Percentiles rank a stretch among this genome's conserved stretches.
These are phyloP conservation scores for Akanthomyces dipterigenus DNA, from an alignment of 2,329 filamentous ascomycete species.

Conservation along the genomic window DNA sequence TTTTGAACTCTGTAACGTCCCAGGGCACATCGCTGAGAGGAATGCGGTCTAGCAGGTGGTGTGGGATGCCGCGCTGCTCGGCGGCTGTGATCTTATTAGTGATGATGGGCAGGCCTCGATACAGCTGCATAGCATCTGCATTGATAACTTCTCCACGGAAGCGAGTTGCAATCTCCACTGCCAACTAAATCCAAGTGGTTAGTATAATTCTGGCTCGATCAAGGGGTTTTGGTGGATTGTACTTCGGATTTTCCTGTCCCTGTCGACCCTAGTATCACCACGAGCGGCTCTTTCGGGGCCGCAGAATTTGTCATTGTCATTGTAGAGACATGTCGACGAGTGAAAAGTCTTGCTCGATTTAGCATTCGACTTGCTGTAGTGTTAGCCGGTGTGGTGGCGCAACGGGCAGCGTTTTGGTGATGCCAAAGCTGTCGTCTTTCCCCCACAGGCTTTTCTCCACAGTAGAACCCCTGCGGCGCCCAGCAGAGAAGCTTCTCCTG, in stretches of 20 bases:
- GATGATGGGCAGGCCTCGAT: constrained; percentile 82
- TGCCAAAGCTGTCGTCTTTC: neutral
- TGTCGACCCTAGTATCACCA: constrained; percentile 82
- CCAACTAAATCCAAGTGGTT: constrained; percentile 51
- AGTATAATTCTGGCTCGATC: neutral
- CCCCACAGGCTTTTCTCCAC: constrained; percentile 8
- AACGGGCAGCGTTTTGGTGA: neutral
- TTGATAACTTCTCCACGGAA: constrained; percentile 96
- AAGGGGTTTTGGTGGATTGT: constrained; percentile 21
- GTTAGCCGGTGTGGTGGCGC: neutral
- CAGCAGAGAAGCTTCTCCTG: neutral
- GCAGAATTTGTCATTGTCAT: constrained; percentile 30
- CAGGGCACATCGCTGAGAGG: constrained; percentile 71
- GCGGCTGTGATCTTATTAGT: constrained; percentile 81
- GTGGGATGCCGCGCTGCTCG: constrained; percentile 73
- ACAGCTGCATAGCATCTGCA: constrained; percentile 97
- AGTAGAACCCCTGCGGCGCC: neutral
- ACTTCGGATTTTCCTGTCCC: constrained; percentile 93
- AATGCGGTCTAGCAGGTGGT: constrained; percentile 81
- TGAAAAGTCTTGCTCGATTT: neutral
- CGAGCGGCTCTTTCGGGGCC: constrained; percentile 51
- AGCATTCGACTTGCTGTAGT: constrained; percentile 5
- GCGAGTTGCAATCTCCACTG: constrained; percentile 74
- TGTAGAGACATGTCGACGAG: constrained; percentile 29
- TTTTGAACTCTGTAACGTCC: constrained; percentile 72